Conservation (phyloP, 2,329 filamentous ascomycete species). For the Apiospora pterosperma region DNA sequence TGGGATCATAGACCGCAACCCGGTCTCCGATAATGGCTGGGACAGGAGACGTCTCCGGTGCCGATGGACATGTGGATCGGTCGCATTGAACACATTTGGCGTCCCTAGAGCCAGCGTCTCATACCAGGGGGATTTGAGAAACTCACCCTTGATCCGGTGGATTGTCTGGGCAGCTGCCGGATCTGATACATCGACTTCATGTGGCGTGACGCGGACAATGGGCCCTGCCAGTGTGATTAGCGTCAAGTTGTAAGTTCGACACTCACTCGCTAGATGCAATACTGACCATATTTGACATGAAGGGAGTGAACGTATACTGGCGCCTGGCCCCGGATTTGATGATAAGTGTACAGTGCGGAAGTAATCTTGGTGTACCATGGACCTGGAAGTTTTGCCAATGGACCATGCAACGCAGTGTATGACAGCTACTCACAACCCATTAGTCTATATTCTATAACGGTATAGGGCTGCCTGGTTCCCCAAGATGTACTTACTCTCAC, state of each 20-base stretch:
- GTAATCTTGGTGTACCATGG: slow-evolving; percentile 10
- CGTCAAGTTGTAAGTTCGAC: background rate
- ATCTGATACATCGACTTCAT: slow-evolving; percentile 22
- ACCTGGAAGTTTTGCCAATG: slow-evolving; percentile 7
- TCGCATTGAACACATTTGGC: slow-evolving; percentile 35
- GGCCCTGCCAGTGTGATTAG: slow-evolving; percentile 5
- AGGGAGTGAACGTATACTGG: slow-evolving; percentile 2
- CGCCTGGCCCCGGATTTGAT: slow-evolving; percentile 3
- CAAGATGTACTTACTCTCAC: background rate
- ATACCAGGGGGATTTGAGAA: slow-evolving; percentile 26
- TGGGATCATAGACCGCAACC: slow-evolving; percentile 27
- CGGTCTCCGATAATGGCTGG: slow-evolving; percentile 33
- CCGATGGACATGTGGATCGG: slow-evolving; percentile 35
- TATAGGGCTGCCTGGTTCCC: background rate
- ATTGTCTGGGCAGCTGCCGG: slow-evolving; percentile 19
- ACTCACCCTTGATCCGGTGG: slow-evolving; percentile 25
- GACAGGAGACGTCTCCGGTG: slow-evolving; percentile 39
- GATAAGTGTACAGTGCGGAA: background rate
- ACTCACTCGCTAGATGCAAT: background rate
- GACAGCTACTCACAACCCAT: background rate
- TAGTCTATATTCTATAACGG: background rate
- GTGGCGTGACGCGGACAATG: slow-evolving; percentile 19
- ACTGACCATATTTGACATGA: slow-evolving; percentile 9
- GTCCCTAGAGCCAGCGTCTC: slow-evolving; percentile 7
- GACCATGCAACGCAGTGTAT: background rate